A percentile compares a stretch with the other conserved stretches of the same genome.
These are phyloP conservation scores for Phytopythium litorale DNA, from an alignment of 352 stramenopile species.

Conservation along the genomic window DNA sequence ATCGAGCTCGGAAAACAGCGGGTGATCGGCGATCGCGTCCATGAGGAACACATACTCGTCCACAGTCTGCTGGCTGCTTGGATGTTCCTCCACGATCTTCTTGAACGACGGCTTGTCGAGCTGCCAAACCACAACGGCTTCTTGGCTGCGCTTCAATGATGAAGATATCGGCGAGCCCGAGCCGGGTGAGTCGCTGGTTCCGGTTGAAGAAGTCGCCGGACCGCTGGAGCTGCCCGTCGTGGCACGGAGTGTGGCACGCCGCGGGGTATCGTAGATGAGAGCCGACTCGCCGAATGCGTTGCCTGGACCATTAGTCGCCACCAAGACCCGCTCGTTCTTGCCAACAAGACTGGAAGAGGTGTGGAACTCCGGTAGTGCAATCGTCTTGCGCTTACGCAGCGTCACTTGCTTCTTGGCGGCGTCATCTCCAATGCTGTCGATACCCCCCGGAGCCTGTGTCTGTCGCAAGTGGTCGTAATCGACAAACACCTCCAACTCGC, in stretches of 20 bases:
- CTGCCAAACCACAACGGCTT: conserved; percentile 64
- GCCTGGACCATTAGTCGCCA: conserved; percentile 75
- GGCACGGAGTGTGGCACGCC: conserved; percentile 63
- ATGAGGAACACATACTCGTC: conserved; percentile 77
- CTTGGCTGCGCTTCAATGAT: conserved; percentile 7
- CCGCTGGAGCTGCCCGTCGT: conserved; percentile 1
- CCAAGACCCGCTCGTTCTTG: conserved; percentile 64
- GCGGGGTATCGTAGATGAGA: conserved; percentile 82
- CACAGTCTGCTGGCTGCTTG: conserved; percentile 72
- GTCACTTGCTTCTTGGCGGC: conserved; percentile 13
- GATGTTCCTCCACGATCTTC: conserved; percentile 50
- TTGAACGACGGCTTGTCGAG: conserved; percentile 70
- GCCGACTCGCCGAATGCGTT: conserved; percentile 81
- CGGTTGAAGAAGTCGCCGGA: background rate
- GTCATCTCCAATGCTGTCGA: conserved; percentile 8
- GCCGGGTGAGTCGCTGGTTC: background rate
- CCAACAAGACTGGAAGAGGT: conserved; percentile 53
- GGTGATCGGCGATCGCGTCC: conserved; percentile 59
- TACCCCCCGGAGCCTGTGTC: conserved; percentile 27
- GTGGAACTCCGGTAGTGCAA: conserved; percentile 66
- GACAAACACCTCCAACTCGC: conserved; percentile 81
- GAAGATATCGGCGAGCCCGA: background rate
- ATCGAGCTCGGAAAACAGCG: conserved; percentile 71
- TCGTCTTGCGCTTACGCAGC: conserved; percentile 64
- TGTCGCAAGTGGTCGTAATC: conserved; percentile 70